phyloP scores from a whole-genome alignment of 202 grass and related monocot species.

The Panicum hallii region DNA sequence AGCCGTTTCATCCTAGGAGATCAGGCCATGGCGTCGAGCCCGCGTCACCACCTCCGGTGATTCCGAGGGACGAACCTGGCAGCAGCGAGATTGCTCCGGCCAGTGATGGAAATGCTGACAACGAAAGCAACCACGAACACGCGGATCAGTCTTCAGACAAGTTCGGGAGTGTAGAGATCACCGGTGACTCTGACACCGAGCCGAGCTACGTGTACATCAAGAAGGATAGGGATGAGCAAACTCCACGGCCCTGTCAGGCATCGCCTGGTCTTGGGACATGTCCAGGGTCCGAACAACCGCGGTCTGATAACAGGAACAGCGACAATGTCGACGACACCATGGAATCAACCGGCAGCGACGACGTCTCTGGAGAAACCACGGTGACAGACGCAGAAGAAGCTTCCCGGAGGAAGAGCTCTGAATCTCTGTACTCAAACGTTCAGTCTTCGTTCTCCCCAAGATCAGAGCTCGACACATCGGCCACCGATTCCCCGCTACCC shows the following conservation, averaged over 20 bases:
- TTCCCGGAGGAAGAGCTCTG: constrained; percentile 48
- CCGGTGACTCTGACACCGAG: constrained; percentile 58
- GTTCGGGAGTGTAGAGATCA: constrained; percentile 14
- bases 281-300: neutral
- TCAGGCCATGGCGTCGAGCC: neutral
- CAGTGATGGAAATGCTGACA: neutral
- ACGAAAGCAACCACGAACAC: neutral
- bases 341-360: constrained; percentile 1
- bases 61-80: neutral
- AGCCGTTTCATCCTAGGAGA: neutral
- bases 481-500: constrained; percentile 47
- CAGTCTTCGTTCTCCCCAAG: constrained; percentile 62
- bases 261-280: neutral
- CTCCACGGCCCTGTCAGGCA: neutral
- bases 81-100: neutral
- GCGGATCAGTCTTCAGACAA: constrained; percentile 32
- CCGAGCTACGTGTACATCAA: constrained; percentile 60
- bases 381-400: constrained; percentile 30
- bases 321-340: constrained; percentile 22
- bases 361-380: constrained; percentile 24
- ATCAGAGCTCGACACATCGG: constrained; percentile 51
- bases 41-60: neutral
- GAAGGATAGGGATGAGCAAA: constrained; percentile 27
- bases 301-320: neutral
- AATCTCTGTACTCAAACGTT: constrained; percentile 69